Percentiles rank a stretch among this genome's conserved stretches.
phyloP scores from a whole-genome alignment of 495 filamentous ascomycete species.

The Cudoniella acicularis region DNA sequence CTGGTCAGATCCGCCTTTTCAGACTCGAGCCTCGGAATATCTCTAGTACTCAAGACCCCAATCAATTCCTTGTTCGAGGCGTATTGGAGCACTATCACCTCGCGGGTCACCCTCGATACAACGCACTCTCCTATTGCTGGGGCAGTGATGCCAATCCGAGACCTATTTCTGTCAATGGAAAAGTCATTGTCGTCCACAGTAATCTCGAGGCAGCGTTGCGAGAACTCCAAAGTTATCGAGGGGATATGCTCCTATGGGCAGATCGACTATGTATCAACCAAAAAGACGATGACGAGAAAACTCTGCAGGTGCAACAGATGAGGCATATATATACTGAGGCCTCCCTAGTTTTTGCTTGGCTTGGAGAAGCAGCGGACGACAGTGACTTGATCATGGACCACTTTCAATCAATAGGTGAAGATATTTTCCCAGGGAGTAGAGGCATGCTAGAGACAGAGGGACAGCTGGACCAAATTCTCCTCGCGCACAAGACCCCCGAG shows the following conservation, averaged over 20 bases:
- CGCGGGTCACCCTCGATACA: neutral
- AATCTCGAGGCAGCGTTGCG: neutral
- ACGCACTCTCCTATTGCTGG: slow-evolving; percentile 3
- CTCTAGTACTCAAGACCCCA: no score
- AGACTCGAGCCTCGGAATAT: no score
- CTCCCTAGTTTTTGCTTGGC: neutral
- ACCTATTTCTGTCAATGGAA: slow-evolving; percentile 1
- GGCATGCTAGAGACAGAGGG: neutral
- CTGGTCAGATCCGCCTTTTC: no score
- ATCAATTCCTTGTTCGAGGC: no score
- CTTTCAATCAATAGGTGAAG: neutral
- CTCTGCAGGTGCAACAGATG: slow-evolving; percentile 6
- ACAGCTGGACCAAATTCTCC: neutral
- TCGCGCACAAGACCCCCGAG: neutral
- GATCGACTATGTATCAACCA: slow-evolving; percentile 14
- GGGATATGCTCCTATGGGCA: neutral
- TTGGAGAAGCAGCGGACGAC: neutral
- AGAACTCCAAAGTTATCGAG: neutral
- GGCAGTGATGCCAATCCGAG: neutral
- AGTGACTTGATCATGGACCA: neutral
- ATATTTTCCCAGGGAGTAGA: neutral
- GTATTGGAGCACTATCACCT: no score
- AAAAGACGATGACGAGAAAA: slow-evolving; percentile 8
- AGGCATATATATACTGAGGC: slow-evolving; percentile 2
- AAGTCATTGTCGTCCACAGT: neutral